Evolutionary conservation across 305 asterid species (phyloP).

Genomic region (Fraxinus sp.): DNA sequence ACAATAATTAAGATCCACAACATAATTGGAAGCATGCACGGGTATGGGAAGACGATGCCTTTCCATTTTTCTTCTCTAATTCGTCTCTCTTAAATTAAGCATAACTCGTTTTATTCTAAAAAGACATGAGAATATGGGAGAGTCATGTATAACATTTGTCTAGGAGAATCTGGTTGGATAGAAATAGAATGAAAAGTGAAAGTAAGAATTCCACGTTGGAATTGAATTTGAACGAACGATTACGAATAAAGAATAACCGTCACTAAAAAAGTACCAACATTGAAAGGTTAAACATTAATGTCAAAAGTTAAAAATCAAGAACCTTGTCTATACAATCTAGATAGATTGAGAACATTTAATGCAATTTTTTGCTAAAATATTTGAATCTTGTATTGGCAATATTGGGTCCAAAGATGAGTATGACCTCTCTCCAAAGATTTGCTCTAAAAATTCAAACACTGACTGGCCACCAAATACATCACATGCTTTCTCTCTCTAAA

Average conservation of each 20-base stretch:
- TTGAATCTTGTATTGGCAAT: background rate
- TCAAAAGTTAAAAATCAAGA: background rate
- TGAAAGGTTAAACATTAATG: background rate
- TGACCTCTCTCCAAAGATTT: constrained; percentile 23
- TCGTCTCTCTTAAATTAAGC: too few species aligned
- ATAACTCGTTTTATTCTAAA: too few species aligned
- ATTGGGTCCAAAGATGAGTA: background rate
- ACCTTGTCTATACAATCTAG: background rate
- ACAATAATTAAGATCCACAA: too few species aligned
- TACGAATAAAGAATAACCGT: too few species aligned
- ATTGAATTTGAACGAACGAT: background rate
- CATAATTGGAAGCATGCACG: too few species aligned
- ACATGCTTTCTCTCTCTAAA: constrained; percentile 22
- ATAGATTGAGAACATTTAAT: background rate
- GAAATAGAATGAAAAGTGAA: too few species aligned
- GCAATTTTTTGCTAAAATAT: background rate
- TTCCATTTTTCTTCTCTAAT: too few species aligned
- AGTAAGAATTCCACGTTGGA: too few species aligned
- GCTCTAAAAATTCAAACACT: constrained; percentile 8
- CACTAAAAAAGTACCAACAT: background rate
- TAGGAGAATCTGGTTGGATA: too few species aligned
- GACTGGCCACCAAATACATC: constrained; percentile 24
- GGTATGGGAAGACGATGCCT: too few species aligned
- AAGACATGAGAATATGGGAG: too few species aligned
- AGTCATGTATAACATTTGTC: too few species aligned